Percentiles rank a stretch among this genome's conserved stretches.
phyloP scores from a whole-genome alignment of 768 basidiomycete genomes.

The Hemileccinum rubropunctum region DNA sequence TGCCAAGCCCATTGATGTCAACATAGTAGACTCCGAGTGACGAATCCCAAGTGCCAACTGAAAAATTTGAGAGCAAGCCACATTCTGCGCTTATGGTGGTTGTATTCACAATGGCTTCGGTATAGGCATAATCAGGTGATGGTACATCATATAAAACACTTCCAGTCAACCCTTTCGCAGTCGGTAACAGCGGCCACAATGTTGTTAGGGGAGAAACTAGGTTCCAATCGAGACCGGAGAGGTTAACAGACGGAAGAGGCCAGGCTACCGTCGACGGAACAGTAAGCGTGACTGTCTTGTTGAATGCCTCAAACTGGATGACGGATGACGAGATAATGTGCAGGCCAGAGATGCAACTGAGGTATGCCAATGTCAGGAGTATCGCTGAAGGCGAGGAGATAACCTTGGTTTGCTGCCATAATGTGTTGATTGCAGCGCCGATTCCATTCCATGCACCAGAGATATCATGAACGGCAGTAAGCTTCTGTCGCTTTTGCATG shows the following conservation, averaged over 20 bases:
- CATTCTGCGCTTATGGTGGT: slow-evolving; percentile 17
- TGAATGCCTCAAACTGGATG: slow-evolving; percentile 18
- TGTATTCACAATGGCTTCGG: slow-evolving; percentile 13
- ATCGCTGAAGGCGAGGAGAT: not conserved
- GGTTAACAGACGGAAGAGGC: not conserved
- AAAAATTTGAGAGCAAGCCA: slow-evolving; percentile 10
- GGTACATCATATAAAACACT: slow-evolving; percentile 19
- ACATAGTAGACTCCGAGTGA: not conserved
- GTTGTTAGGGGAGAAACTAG: not conserved
- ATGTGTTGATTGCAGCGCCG: slow-evolving; percentile 14
- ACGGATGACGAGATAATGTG: slow-evolving; percentile 25
- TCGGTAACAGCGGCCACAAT: slow-evolving; percentile 1
- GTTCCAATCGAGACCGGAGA: not conserved
- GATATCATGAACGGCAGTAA: slow-evolving; percentile 21
- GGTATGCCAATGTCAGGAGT: slow-evolving; percentile 13
- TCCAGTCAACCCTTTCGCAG: slow-evolving; percentile 11
- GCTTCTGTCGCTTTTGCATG: slow-evolving; percentile 7
- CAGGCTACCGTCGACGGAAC: slow-evolving; percentile 3
- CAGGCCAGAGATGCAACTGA: slow-evolving; percentile 14
- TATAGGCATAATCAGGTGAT: not conserved
- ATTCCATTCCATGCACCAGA: slow-evolving; percentile 22
- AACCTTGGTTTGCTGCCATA: slow-evolving; percentile 22
- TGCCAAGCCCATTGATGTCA: slow-evolving; percentile 6
- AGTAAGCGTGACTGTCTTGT: not conserved
- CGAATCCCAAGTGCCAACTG: not conserved